Percentiles rank a stretch among this genome's conserved stretches.
These are phyloP conservation scores for Lepidium sativum DNA, from an alignment of 345 rosid species.

Conservation along the genomic window DNA sequence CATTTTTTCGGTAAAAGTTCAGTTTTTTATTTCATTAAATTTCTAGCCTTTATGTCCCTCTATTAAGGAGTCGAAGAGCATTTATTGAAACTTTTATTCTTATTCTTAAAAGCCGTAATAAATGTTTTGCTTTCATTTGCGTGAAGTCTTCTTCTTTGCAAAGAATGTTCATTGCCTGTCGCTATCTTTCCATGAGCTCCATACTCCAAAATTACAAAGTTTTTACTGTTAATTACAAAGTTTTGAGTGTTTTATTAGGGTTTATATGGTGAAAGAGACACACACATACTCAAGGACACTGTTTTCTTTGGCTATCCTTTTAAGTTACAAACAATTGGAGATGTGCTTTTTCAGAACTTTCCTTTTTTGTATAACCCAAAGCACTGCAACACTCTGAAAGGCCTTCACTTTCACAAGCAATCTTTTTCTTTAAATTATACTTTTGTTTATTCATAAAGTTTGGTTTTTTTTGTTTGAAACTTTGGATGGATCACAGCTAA, in stretches of 20 bases:
- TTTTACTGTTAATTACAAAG: not conserved
- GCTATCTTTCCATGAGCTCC: constrained; percentile 4
- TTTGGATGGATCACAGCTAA: constrained; percentile 41
- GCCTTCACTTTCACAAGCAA: constrained; percentile 6
- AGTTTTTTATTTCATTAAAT: not conserved
- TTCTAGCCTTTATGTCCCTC: constrained; percentile 13
- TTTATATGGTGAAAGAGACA: constrained; percentile 17
- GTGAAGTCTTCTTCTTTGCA: constrained; percentile 10
- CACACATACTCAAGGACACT: not conserved
- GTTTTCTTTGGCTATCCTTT: constrained; percentile 24
- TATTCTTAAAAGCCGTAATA: constrained; percentile 10
- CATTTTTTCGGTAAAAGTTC: not conserved
- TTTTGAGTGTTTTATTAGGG: not conserved
- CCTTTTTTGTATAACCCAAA: constrained; percentile 18
- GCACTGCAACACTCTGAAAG: constrained; percentile 17
- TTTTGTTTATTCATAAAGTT: not conserved
- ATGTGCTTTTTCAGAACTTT: constrained; percentile 23
- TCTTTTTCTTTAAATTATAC: not conserved
- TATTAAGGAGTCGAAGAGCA: constrained; percentile 10
- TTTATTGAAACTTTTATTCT: not conserved
- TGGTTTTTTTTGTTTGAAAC: not conserved
- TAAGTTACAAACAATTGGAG: constrained; percentile 30
- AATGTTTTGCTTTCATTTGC: constrained; percentile 15
- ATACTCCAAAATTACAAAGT: not conserved
- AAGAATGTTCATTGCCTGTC: constrained; percentile 22